A percentile compares a stretch with the other conserved stretches of the same genome.
Conservation (phyloP, 495 filamentous ascomycete species). For the Penicillium argentinense region DNA sequence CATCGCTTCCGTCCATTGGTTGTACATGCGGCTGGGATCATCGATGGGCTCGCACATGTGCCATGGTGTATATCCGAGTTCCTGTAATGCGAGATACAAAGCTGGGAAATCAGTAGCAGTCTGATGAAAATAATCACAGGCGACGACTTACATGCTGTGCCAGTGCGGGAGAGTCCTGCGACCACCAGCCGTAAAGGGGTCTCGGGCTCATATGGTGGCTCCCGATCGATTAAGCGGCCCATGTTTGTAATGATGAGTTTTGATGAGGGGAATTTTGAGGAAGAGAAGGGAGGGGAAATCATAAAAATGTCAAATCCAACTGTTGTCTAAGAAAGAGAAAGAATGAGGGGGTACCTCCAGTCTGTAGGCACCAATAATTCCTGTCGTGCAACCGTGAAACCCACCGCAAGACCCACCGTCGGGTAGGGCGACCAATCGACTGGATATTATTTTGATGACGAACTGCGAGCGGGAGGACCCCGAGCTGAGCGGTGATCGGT, state of each 20-base stretch:
- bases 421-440: constrained; percentile 3
- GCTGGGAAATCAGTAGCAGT: not conserved
- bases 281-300: no score
- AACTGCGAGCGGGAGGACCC: not conserved
- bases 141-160: constrained; percentile 1
- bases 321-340: no score
- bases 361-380: constrained; percentile 3
- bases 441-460: not conserved
- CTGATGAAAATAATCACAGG: not conserved
- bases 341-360: no score
- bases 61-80: constrained; percentile 7
- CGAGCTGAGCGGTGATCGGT: not conserved
- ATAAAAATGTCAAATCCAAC: no score
- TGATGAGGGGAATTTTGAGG: no score
- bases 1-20: constrained; percentile 8
- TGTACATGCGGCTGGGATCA: constrained; percentile 4
- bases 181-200: constrained; percentile 2
- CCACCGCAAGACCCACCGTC: not conserved
- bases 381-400: not conserved
- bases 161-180: constrained; percentile 5
- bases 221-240: not conserved
- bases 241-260: not conserved
- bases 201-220: constrained; percentile 2
- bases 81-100: constrained; percentile 5
- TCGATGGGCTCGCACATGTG: constrained; percentile 7